These are phyloP conservation scores for Aspergillus sp. DNA, from an alignment of 2,329 filamentous ascomycete species.

Conservation along the genomic window DNA sequence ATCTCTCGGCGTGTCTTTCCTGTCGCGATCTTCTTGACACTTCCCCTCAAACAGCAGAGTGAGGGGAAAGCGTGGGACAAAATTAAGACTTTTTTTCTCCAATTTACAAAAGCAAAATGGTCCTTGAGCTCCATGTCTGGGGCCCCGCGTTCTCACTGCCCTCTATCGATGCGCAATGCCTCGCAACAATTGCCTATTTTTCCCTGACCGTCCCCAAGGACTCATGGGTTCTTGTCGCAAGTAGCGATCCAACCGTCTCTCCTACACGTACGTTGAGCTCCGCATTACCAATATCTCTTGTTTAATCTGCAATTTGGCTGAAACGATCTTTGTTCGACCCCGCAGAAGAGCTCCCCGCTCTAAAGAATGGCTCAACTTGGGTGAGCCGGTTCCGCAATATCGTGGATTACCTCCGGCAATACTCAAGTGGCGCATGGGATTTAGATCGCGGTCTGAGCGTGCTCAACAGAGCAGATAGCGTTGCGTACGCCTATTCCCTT, in stretches of 20 bases:
- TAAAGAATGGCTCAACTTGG: conserved; percentile 56
- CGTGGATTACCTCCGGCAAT: conserved; percentile 50
- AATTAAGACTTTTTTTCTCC: background rate
- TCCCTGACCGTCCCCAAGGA: conserved; percentile 58
- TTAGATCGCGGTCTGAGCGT: conserved; percentile 46
- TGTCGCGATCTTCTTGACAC: background rate
- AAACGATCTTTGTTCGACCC: conserved; percentile 5
- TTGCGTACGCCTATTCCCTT: conserved; percentile 41
- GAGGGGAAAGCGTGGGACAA: conserved; percentile 1
- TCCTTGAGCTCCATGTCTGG: conserved; percentile 82
- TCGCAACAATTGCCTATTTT: conserved; percentile 78
- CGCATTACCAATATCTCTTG: conserved; percentile 11
- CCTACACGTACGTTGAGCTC: conserved; percentile 61
- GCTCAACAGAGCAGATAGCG: conserved; percentile 48
- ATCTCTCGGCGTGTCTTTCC: conserved; percentile 1
- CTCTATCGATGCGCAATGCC: conserved; percentile 88
- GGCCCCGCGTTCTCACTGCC: conserved; percentile 84
- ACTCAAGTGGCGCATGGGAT: conserved; percentile 50
- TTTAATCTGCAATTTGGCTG: conserved; percentile 12
- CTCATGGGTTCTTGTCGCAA: conserved; percentile 70
- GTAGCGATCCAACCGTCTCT: conserved; percentile 69
- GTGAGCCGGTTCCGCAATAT: conserved; percentile 56
- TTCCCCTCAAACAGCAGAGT: background rate
- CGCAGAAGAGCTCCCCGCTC: conserved; percentile 56
- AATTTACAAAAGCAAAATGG: conserved; percentile 39